Evolutionary conservation across 495 filamentous ascomycete species (phyloP), one percentile per base, ranked within the genome.

Genomic region (Clavariopsis aquatica): DNA sequence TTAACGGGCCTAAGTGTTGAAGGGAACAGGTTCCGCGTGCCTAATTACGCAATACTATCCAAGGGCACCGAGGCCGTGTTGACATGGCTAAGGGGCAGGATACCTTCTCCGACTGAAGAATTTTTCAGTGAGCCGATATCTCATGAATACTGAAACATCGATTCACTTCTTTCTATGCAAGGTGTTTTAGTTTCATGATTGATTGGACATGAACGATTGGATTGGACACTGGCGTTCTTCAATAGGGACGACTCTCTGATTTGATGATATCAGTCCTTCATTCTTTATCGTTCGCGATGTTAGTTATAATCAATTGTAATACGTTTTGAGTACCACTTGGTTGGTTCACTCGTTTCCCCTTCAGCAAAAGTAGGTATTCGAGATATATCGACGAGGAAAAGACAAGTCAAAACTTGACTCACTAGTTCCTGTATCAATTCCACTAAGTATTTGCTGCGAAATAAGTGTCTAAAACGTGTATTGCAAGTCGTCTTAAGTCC

Each of bases 61-160:
- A 90, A 92, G 62, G 93, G 93, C 8, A 96, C 92, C 0, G 91
- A 95, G 71, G 86, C 89, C 19, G 83, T 91, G n/a, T 78, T 96
- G 68, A 81, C 88, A 53, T 98, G 90, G 88, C 72, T 96, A 59
- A 85, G 89, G 62, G 88, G 89, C 52, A 84, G 87, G 61, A 87
- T 98, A 38, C 88, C 89, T 0, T 54, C 27, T 15, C 52, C 52
- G 43, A 82, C 80, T 13, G 84, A 84, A 24, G 89, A 89, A 26
- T 49, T 52, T 15, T 65, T 65, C 53, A 13, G 15, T 57, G n/a
- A 15, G 20, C 27, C 52, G 2, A 6, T 10, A 7, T 52, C 49
- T 3, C 49, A 9, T 8, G 52, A 57, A 34, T 45, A 9, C 19
- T 58, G 20, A 56, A 20, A 4, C 7, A n/a, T 9, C 19, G 3